Evolutionary conservation across 2,329 filamentous ascomycete genomes (phyloP).

Genomic region (Gliomastix tumulicola): DNA sequence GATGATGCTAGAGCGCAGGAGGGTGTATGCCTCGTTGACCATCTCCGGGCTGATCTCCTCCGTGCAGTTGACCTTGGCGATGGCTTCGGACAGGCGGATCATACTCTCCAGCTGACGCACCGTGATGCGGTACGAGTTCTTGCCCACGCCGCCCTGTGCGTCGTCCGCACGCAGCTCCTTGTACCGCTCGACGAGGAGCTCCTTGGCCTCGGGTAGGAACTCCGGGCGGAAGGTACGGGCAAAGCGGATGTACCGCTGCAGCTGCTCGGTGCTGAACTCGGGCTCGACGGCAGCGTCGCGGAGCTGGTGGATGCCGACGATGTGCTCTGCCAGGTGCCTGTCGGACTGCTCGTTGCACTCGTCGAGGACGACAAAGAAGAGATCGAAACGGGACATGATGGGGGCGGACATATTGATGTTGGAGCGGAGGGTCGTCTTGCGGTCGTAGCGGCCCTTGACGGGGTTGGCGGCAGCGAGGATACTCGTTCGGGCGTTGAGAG

Average conservation of each 20-base stretch:
- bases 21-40: conserved; percentile 85
- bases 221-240: conserved; percentile 90
- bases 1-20: conserved; percentile 91
- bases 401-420: conserved; percentile 99
- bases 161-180: conserved; percentile 93
- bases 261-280: conserved; percentile 91
- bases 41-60: conserved; percentile 80
- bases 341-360: conserved; percentile 93
- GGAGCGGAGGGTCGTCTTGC: conserved; percentile 83
- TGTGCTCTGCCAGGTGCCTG: conserved; percentile 86
- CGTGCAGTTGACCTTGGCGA: conserved; percentile 95
- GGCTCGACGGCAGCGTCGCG: conserved; percentile 87
- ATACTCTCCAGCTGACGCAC: conserved; percentile 93
- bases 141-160: conserved; percentile 84
- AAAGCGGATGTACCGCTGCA: conserved; percentile 96
- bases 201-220: conserved; percentile 82
- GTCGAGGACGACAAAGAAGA: conserved; percentile 96
- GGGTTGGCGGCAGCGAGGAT: conserved; percentile 96
- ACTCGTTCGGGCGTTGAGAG: conserved; percentile 88
- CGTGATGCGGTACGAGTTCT: conserved; percentile 95
- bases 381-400: conserved; percentile 98
- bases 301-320: conserved; percentile 87
- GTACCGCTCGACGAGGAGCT: conserved; percentile 83
- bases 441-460: conserved; percentile 92
- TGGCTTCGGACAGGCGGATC: conserved; percentile 94